Percentiles rank a stretch among this genome's conserved stretches.
phyloP scores from a whole-genome alignment of 441 rosid species.

The Erodium moschatum region DNA sequence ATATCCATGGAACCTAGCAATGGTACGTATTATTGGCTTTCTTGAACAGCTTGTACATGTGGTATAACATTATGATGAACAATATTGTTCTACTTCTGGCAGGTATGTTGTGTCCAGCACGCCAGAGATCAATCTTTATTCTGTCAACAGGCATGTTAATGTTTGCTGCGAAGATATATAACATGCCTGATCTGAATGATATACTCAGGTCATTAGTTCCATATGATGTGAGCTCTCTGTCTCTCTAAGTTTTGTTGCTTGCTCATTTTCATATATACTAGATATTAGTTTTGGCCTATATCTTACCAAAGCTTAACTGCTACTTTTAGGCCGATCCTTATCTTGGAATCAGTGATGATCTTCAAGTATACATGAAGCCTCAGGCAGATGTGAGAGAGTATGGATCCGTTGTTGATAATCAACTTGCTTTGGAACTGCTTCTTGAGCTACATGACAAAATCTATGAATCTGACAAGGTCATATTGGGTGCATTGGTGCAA shows the following conservation, averaged over 20 bases:
- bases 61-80: constrained; percentile 11
- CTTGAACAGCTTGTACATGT: constrained; percentile 15
- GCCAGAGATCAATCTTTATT: constrained; percentile 52
- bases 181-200: constrained; percentile 46
- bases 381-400: constrained; percentile 51
- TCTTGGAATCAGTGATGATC: constrained; percentile 56
- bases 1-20: constrained; percentile 43
- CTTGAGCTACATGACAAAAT: constrained; percentile 45
- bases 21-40: constrained; percentile 37
- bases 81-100: constrained; percentile 16
- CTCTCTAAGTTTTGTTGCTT: neutral
- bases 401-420: constrained; percentile 59
- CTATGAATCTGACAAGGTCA: constrained; percentile 36
- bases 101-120: constrained; percentile 56
- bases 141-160: constrained; percentile 63
- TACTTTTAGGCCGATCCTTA: constrained; percentile 79
- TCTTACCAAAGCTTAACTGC: constrained; percentile 15
- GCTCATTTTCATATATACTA: too few species aligned
- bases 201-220: constrained; percentile 47
- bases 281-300: neutral
- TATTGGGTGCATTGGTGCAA: constrained; percentile 41
- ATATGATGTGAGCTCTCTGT: constrained; percentile 45
- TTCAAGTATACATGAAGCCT: constrained; percentile 62
- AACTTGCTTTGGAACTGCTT: constrained; percentile 47
- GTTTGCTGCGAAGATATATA: constrained; percentile 69